These are phyloP conservation scores for Capsella rubella DNA, from an alignment of 441 rosid species.

Conservation along the genomic window DNA sequence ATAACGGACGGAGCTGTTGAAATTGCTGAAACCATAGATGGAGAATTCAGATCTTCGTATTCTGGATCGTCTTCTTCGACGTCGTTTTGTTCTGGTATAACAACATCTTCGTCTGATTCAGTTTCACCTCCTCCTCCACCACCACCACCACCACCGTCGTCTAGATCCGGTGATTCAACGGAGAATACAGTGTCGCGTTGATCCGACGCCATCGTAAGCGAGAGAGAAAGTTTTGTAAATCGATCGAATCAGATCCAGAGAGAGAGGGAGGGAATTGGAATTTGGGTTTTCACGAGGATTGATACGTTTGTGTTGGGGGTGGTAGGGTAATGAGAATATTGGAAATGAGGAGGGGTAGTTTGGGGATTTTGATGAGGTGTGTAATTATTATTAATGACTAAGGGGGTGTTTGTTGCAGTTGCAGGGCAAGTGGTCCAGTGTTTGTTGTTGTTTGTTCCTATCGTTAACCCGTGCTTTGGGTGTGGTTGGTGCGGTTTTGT, in stretches of 20 bases:
- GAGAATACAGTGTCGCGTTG: slow-evolving; percentile 65
- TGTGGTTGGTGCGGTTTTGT: slow-evolving; percentile 34
- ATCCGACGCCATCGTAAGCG: slow-evolving; percentile 57
- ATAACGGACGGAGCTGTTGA: slow-evolving; percentile 26
- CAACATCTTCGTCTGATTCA: slow-evolving; percentile 49
- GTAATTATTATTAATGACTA: slow-evolving; percentile 23
- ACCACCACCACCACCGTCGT: slow-evolving; percentile 49
- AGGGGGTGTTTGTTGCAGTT: not conserved
- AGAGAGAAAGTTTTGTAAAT: not conserved
- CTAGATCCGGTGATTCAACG: slow-evolving; percentile 64
- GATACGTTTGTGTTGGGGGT: slow-evolving; percentile 36
- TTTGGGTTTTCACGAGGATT: slow-evolving; percentile 31
- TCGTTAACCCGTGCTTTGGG: slow-evolving; percentile 26
- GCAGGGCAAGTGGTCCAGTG: slow-evolving; percentile 38
- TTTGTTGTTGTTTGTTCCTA: not conserved
- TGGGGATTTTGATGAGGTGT: not conserved
- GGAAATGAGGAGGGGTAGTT: slow-evolving; percentile 25
- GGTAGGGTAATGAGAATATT: slow-evolving; percentile 42
- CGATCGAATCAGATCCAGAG: slow-evolving; percentile 20
- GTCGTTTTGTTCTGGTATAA: slow-evolving; percentile 42
- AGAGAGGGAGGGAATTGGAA: slow-evolving; percentile 36
- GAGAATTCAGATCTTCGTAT: slow-evolving; percentile 69
- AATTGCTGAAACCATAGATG: slow-evolving; percentile 39
- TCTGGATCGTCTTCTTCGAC: slow-evolving; percentile 58
- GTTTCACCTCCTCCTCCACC: slow-evolving; percentile 30